Evolutionary conservation across 441 rosid genomes (phyloP), one percentile per base, ranked within the genome.

Genomic region (Isatis lusitanica): DNA sequence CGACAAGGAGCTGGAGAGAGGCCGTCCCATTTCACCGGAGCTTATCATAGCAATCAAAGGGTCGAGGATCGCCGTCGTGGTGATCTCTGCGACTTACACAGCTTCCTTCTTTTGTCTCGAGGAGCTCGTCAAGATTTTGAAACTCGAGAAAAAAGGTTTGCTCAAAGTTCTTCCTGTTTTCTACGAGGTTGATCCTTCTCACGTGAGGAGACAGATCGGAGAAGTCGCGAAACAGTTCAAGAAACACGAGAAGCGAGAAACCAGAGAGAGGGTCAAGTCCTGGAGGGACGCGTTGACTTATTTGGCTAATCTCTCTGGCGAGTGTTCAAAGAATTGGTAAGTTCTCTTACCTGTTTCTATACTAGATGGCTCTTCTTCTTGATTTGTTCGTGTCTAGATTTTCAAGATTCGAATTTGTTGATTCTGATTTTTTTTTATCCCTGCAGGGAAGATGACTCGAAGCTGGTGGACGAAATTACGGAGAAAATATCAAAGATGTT

Each of bases 261-360:
- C 51, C 24, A 56, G 5, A 66, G 62, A 77, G 0, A 30, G 0
- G 68, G 86, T 81, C 36, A 4, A 1, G 3, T 31, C 31, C 0
- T 89, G 92, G 94, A 83, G 81, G 61, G 15, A 7, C 9, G 89
- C 92, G 24, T 71, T 85, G 83, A 55, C 3, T 30, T 55, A 10
- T 4, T 75, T 84, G 24, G 88, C 87, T 62, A 63, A 59, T 4
- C 26, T 82, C 70, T 80, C 84, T 51, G 90, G 93, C 58, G 80
- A 72, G 7, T 72, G 74, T 46, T 77, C 80, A 9, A 18, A 66
- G 77, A 52, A 0, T 10, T 77, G 80, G 79, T 76, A 64, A 43
- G 17, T 13, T 16, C 21, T n/a, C n/a, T n/a, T n/a, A n/a, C n/a
- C n/a, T 48, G 3, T 13, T 24, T 38, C 10, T 16, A 0, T 33